Evolutionary conservation across 169 alveolate genomes (phyloP).

Genomic region (Ichthyophthirius multifiliis): DNA sequence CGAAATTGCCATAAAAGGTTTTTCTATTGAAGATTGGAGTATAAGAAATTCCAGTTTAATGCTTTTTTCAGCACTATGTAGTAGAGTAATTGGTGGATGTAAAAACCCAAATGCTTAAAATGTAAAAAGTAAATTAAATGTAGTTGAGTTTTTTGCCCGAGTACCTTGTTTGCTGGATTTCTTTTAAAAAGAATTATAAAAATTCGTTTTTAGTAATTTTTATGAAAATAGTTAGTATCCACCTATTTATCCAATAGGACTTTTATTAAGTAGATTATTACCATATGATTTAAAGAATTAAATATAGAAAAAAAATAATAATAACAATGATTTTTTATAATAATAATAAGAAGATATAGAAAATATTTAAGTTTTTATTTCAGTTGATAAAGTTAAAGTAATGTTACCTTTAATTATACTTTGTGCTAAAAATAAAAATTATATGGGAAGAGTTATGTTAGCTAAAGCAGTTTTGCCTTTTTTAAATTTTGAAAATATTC

Average conservation of each 20-base stretch:
- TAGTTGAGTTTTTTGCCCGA: slow-evolving; percentile 27
- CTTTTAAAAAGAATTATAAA: slow-evolving; percentile 10
- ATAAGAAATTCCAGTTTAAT: slow-evolving; percentile 33
- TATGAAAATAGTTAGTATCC: slow-evolving; percentile 21
- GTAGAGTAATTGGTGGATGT: slow-evolving; percentile 20
- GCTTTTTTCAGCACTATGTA: slow-evolving; percentile 27
- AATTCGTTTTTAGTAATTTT: slow-evolving; percentile 6
- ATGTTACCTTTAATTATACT: slow-evolving; percentile 6
- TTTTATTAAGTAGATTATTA: slow-evolving; percentile 24
- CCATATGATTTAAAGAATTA: slow-evolving; percentile 11
- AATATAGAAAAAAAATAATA: slow-evolving; percentile 3
- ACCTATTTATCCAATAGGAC: slow-evolving; percentile 31
- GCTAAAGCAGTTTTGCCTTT: slow-evolving; percentile 32
- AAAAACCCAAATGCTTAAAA: slow-evolving; percentile 15
- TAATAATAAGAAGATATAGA: background rate
- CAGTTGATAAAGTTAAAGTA: background rate
- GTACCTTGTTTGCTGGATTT: slow-evolving; percentile 18
- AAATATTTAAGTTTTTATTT: background rate
- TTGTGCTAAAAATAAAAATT: slow-evolving; percentile 38
- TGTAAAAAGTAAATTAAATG: slow-evolving; percentile 6
- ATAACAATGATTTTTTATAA: slow-evolving; percentile 20
- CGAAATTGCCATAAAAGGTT: slow-evolving; percentile 27
- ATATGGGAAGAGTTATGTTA: slow-evolving; percentile 34
- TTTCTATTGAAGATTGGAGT: slow-evolving; percentile 39
- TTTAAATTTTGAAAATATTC: slow-evolving; percentile 4